Conservation (phyloP, 176 grass and related monocot species). For the Musa beccarii region DNA sequence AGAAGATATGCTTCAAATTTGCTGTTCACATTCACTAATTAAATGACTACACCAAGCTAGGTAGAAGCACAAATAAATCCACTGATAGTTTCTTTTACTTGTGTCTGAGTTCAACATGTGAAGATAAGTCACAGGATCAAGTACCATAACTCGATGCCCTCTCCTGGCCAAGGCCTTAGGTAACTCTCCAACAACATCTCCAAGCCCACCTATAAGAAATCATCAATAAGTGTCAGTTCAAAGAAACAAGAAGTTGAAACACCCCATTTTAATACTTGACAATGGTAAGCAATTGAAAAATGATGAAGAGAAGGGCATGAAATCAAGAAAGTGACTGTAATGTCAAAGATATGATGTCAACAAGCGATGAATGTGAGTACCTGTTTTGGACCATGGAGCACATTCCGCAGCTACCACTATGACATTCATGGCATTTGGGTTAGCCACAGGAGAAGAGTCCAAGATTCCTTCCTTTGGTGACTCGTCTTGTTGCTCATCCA, state of each 20-base stretch:
- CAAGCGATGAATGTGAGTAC: conserved; percentile 15
- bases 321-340: neutral
- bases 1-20: too few species aligned
- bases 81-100: neutral
- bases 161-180: conserved; percentile 85
- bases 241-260: conserved; percentile 9
- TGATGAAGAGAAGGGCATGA: neutral
- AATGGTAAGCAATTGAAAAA: neutral
- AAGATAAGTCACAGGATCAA: conserved; percentile 27
- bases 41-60: too few species aligned
- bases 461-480: conserved; percentile 31
- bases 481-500: conserved; percentile 18
- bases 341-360: neutral
- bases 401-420: conserved; percentile 85
- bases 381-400: conserved; percentile 99
- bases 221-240: conserved; percentile 15
- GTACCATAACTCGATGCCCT: conserved; percentile 95
- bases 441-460: conserved; percentile 31
- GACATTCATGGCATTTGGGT: conserved; percentile 60
- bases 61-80: too few species aligned
- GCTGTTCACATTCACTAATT: neutral
- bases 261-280: neutral
- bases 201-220: conserved; percentile 73
- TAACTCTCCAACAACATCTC: conserved; percentile 94
- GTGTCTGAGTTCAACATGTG: neutral